Base-by-base conservation (phyloP, 1,139 yeast species). In the Lodderomyces theae region DNA sequence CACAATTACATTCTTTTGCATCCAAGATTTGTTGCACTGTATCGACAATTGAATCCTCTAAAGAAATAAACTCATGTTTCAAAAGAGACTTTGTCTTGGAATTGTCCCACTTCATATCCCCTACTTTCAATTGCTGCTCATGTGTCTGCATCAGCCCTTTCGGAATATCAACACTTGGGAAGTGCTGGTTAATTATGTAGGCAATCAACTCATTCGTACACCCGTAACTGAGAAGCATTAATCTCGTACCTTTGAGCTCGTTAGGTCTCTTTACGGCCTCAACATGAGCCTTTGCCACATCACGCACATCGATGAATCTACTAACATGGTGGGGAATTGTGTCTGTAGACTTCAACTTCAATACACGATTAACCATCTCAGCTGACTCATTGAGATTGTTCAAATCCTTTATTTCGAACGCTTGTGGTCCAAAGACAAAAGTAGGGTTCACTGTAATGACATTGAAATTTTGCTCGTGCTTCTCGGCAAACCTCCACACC, bases 241-340 rank as follows among this genome's bases (percentile, higher is more conserved):
- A 55, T 50, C 77, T 58, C 34, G 61, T 38, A 19, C 56, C 55
- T 10, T 51, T 40, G 12, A 61, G 51, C 6, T 46, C 48, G 4
- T 48, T 24, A 46, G 38, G 21, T 15, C 50, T 51, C 45, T 68
- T 67, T 43, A 75, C 57, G 1, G 75, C 75, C 29, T 53, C 48
- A 10, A 77, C 54, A 52, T 77, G 83, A 11, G 79, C 79, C 43
- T 52, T 55, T 5, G 82, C 80, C 6, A 74, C 72, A 50, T 78
- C 80, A 40, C 82, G 63, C 2, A 78, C 82, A 50, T 78, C 81
- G 31, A 71, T 63, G 53, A 52, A 62, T 2, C 43, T 46, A 11
- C 60, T 62, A 5, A 23, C 33, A 11, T 9, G 6, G 3, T 22
- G 35, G 11, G 54, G 55, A 39, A 52, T 35, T 45, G 28, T 43